Evolutionary conservation across 768 basidiomycete species (phyloP).

Genomic region (Lentinula detonsa): DNA sequence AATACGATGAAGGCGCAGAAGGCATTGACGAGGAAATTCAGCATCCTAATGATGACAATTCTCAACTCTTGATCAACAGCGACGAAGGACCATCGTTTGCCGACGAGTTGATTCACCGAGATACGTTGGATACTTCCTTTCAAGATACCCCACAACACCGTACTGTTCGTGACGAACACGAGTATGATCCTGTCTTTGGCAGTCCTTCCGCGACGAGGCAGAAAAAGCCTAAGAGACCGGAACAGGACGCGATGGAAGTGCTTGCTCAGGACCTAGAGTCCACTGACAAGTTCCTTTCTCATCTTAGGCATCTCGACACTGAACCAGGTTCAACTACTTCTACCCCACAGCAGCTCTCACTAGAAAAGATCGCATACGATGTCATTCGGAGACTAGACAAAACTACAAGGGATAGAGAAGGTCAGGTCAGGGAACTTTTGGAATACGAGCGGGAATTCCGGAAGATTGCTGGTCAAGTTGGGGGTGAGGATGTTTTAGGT

Average conservation of each 20-base stretch:
- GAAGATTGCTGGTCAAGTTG: slow-evolving; percentile 70
- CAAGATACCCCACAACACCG: slow-evolving; percentile 22
- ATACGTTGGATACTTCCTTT: slow-evolving; percentile 21
- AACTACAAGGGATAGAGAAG: slow-evolving; percentile 69
- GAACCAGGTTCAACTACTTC: slow-evolving; percentile 29
- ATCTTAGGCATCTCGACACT: slow-evolving; percentile 64
- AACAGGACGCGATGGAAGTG: slow-evolving; percentile 65
- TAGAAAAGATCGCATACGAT: slow-evolving; percentile 71
- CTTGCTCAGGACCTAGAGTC: slow-evolving; percentile 70
- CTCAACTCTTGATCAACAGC: slow-evolving; percentile 24
- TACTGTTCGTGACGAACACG: slow-evolving; percentile 16
- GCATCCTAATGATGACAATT: slow-evolving; percentile 15
- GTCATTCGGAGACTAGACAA: slow-evolving; percentile 76
- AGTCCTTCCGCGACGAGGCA: slow-evolving; percentile 25
- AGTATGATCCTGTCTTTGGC: slow-evolving; percentile 41
- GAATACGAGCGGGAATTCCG: slow-evolving; percentile 78
- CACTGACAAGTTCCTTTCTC: slow-evolving; percentile 70
- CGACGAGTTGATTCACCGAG: slow-evolving; percentile 29
- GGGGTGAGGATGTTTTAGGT: slow-evolving; percentile 68
- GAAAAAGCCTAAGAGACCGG: slow-evolving; percentile 23
- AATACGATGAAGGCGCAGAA: slow-evolving; percentile 84
- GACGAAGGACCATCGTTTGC: slow-evolving; percentile 32
- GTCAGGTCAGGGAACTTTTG: slow-evolving; percentile 71
- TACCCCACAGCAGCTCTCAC: slow-evolving; percentile 30
- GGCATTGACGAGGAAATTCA: slow-evolving; percentile 53